Base-by-base conservation (phyloP, 75 land plant genomes). In the Chamaecyparis obtusa region DNA sequence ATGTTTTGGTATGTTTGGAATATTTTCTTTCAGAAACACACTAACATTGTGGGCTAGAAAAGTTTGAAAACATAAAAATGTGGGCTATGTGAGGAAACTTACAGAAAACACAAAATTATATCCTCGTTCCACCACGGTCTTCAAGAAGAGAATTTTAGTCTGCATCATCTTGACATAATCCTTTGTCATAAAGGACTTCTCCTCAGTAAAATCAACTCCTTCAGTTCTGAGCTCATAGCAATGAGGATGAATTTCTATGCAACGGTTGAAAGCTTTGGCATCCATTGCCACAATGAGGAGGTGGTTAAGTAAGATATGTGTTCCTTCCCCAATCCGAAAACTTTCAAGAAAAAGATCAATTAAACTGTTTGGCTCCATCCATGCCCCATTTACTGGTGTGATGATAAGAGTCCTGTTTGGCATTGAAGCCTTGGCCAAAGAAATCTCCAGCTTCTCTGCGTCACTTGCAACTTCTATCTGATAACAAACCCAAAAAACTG, bases 271-370 rank as follows among this genome's bases (percentile, higher is more conserved):
- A 51, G 15, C 37, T 76, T 67, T 67, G 0, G 15, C 78, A 83
- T 97, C 99, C 43, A 91, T 83, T n/a, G 93, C 91, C 27, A 93
- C 95, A 0, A 97, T 69, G 13, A 97, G 84, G 14, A 97, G 89
- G 81, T 95, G 71, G 71, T 67, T 67, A 27, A 67, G 24, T 67
- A 67, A 27, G 2, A 27, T 0, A 4, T 27, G 91, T 0, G 95
- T 97, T 21, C 80, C 93, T 21, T 94, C 93, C 17, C 99, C 99
- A 1, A 87, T 30, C 78, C 89, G 89, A 71, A 97, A 91, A 69
- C 96, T 92, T 19, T 92, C 87, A 1, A 96, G 86, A 87, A 97
- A 97, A 3, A 97, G 84, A 84, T 96, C 96, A 5, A 97, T 86
- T 95, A 97, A 92, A 37, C 87, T 86, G 83, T 87, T 78, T 5